Evolutionary conservation across 805 yeast genomes (phyloP).

Genomic region (Starmera amethionina): DNA sequence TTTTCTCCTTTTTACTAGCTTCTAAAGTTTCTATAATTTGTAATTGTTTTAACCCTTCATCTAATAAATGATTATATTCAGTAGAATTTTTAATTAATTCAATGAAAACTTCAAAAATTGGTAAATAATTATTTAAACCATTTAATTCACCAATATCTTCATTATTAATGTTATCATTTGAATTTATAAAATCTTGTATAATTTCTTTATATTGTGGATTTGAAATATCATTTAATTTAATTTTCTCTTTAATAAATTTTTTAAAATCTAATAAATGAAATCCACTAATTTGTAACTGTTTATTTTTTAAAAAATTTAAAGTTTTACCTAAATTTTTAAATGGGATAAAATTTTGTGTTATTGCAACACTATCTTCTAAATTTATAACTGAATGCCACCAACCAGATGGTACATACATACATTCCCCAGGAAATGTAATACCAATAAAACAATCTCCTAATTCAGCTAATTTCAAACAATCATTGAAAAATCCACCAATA

Average conservation of each 20-base stretch:
- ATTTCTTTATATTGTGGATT: slow-evolving; percentile 5
- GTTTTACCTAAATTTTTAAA: slow-evolving; percentile 48
- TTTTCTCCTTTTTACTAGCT: slow-evolving; percentile 11
- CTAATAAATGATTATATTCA: slow-evolving; percentile 27
- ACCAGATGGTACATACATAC: slow-evolving; percentile 86
- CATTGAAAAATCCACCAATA: slow-evolving; percentile 69
- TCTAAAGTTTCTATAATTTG: slow-evolving; percentile 23
- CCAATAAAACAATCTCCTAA: slow-evolving; percentile 45
- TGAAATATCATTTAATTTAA: slow-evolving; percentile 12
- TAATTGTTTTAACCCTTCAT: slow-evolving; percentile 25
- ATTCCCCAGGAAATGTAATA: slow-evolving; percentile 72
- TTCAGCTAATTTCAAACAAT: slow-evolving; percentile 44
- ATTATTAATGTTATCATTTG: slow-evolving; percentile 24
- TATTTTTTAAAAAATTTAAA: slow-evolving; percentile 56
- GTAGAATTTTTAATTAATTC: slow-evolving; percentile 33
- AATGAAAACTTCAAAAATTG: slow-evolving; percentile 53
- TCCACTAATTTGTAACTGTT: slow-evolving; percentile 69
- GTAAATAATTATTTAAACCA: slow-evolving; percentile 36
- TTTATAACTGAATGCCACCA: slow-evolving; percentile 98
- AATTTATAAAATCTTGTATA: slow-evolving; percentile 20
- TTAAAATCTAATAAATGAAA: slow-evolving; percentile 51
- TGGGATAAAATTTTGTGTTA: slow-evolving; percentile 87
- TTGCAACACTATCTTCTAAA: slow-evolving; percentile 69
- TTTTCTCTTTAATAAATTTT: slow-evolving; percentile 22
- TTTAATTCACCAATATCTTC: slow-evolving; percentile 57